Evolutionary conservation across 2,329 filamentous ascomycete genomes (phyloP), one percentile per base, ranked within the genome.

Genomic region (Claviceps lovelessii): DNA sequence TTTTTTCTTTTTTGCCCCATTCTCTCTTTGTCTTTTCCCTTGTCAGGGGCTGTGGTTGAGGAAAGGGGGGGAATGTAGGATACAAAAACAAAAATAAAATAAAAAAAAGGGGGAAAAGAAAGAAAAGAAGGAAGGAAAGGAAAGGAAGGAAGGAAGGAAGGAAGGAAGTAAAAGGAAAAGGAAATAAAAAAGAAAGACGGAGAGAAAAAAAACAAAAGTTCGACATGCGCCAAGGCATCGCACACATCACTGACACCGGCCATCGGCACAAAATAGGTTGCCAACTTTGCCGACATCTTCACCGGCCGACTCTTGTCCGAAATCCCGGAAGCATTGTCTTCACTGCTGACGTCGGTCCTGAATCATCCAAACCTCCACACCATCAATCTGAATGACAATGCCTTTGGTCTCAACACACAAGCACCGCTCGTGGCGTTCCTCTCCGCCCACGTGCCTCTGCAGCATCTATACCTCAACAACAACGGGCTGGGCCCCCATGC

Each of bases 221-320:
- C 35, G 13, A 37, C 35, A 10, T 41, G 37, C 37, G 37, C 23
- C 2, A 46, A 23, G 37, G 37, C 37, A 15, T 41, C 11, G 35
- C 35, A 37, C 7, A 37, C 35, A 37, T 4, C 7, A n/a, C 47
- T 33, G 35, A 41, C 11, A 17, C 5, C 19, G 11, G 7, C 13
- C 17, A 51, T 5, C 5, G 49, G 4, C 35, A 6, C 33, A 37
- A 52, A 41, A 41, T 63, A 84, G 82, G 76, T 84, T 65, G 90
- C 88, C 66, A 95, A 96, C 73, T 78, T 98, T 55, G 90, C 90
- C 69, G 93, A 98, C 70, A 95, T 98, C 75, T 98, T 97, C 76
- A 98, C 93, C 56, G 88, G 88, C 37, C 88, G 93, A 61, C 81
- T 97, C 49, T 83, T 97, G 59, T 86, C 84, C 70, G 93, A 98